Evolutionary conservation across 768 basidiomycete species (phyloP).

Genomic region (Gymnopilus junonius): DNA sequence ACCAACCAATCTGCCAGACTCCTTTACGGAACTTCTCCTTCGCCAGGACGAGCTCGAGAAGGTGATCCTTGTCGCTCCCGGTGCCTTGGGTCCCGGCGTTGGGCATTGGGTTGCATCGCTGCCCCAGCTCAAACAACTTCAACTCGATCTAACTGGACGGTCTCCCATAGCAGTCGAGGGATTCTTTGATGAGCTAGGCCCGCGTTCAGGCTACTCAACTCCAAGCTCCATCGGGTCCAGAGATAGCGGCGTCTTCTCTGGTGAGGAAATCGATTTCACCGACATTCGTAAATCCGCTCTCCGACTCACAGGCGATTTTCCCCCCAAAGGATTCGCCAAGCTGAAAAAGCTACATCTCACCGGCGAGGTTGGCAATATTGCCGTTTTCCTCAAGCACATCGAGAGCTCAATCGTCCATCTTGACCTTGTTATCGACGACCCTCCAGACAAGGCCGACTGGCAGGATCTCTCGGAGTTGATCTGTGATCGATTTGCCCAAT

Average conservation of each 20-base stretch:
- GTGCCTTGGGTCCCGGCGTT: constrained; percentile 70
- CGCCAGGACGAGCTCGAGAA: constrained; percentile 65
- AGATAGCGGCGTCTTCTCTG: constrained; percentile 80
- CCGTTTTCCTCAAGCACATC: constrained; percentile 73
- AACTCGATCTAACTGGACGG: constrained; percentile 74
- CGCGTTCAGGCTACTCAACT: constrained; percentile 70
- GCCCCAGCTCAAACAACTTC: constrained; percentile 62
- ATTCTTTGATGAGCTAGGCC: constrained; percentile 73
- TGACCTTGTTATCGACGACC: constrained; percentile 81
- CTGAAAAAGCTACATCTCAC: constrained; percentile 68
- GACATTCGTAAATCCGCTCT: constrained; percentile 74
- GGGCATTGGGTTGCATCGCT: constrained; percentile 76
- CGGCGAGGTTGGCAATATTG: constrained; percentile 71
- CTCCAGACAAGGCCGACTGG: constrained; percentile 77
- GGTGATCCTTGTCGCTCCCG: constrained; percentile 70
- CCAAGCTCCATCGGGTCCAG: constrained; percentile 70
- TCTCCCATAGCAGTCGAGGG: constrained; percentile 75
- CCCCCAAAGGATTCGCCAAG: constrained; percentile 54
- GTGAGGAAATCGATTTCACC: constrained; percentile 77
- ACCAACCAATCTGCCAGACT: constrained; percentile 70
- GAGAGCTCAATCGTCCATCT: constrained; percentile 66
- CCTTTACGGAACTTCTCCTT: constrained; percentile 67
- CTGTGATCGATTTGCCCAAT: constrained; percentile 62
- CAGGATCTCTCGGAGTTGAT: constrained; percentile 68
- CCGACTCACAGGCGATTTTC: constrained; percentile 64